These are phyloP conservation scores for Mycena venus DNA, from an alignment of 768 basidiomycete genomes.

Conservation along the genomic window DNA sequence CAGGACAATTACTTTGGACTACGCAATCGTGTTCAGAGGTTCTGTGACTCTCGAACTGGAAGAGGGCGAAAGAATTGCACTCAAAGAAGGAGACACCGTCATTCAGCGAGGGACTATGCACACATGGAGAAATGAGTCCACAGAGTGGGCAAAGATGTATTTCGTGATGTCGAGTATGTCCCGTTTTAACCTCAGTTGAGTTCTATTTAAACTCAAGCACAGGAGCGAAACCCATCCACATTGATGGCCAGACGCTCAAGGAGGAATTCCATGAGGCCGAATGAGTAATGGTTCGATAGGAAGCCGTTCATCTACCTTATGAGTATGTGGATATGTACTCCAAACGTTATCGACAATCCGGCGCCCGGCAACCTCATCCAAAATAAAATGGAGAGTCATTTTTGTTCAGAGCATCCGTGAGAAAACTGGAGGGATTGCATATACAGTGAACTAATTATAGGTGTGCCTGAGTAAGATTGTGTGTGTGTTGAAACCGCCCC, in stretches of 20 bases:
- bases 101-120: conserved; percentile 44
- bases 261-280: not conserved
- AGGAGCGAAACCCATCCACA: conserved; percentile 18
- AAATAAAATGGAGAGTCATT: too few species aligned
- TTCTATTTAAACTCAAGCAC: not conserved
- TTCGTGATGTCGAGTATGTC: conserved; percentile 35
- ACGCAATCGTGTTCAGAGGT: conserved; percentile 37
- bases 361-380: too few species aligned
- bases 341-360: too few species aligned
- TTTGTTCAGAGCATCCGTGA: too few species aligned
- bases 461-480: too few species aligned
- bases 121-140: conserved; percentile 40
- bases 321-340: too few species aligned
- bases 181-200: not conserved
- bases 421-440: too few species aligned
- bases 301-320: too few species aligned
- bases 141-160: conserved; percentile 40
- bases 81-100: conserved; percentile 41
- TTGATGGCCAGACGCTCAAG: not conserved
- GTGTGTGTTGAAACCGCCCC: too few species aligned
- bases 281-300: not conserved
- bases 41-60: conserved; percentile 37
- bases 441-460: too few species aligned
- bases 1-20: conserved; percentile 41
- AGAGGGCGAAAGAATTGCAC: conserved; percentile 31